Evolutionary conservation across 2,329 filamentous ascomycete genomes (phyloP), one percentile per base, ranked within the genome.

Genomic region (Neofusicoccum umdonicola): DNA sequence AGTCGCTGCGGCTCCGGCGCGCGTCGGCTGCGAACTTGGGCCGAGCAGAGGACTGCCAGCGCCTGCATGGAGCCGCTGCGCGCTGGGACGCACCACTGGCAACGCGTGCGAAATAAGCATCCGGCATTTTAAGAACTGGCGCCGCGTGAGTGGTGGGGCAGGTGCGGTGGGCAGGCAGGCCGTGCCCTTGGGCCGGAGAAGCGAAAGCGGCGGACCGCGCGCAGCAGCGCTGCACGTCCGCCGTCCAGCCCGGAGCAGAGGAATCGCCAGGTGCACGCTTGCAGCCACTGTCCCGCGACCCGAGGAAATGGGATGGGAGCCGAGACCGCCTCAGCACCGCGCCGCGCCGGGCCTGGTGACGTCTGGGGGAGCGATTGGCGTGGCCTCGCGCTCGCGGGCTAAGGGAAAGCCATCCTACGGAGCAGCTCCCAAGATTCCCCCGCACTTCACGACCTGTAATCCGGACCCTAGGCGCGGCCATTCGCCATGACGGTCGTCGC

Each of bases 281-380:
- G 41, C 54, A 58, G 41, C 27, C 54, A 58, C 17, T 31, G 37
- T 37, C 39, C 56, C 41, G 56, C 56, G n/a, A 47, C 56, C 56
- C 56, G 56, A 60, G 56, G 56, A 48, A 60, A 19, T 60, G 41
- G 37, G 35, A 31, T 60, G 31, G 27, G 7, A 60, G 56, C 56
- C 56, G 56, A 60, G 56, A 60, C 56, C 56, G 56, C 42, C 52
- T 34, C 41, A 37, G 42, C 42, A 42, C 56, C 47, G 56, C 17
- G 56, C 56, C 56, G 56, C 56, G 56, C 56, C 56, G 56, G 56
- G 39, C 41, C 52, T 35, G 50, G 41, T 47, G 56, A 60, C 56
- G 56, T 60, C 56, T 47, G 15, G 56, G 56, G 56, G 41, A 60
- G 39, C 22, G 56, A 60, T 60, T 60, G 56, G 41, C 56, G 42